These are phyloP conservation scores for Drechslerella coelobrocha DNA, from an alignment of 2,329 filamentous ascomycete genomes.

Conservation along the genomic window DNA sequence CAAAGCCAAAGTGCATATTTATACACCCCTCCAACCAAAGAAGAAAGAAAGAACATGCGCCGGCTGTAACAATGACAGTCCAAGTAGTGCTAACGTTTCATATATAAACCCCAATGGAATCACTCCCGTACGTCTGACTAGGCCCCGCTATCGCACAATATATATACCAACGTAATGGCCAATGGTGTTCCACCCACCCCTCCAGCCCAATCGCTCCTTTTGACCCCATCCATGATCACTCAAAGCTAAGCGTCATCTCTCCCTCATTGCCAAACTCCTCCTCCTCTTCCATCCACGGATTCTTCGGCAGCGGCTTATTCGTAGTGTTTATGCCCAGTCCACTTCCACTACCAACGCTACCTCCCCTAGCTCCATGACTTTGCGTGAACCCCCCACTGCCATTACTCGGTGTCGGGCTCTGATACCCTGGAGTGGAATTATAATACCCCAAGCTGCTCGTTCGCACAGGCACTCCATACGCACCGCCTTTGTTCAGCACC, in stretches of 20 bases:
- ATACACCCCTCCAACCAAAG: no score
- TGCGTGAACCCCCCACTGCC: slow-evolving; percentile 25
- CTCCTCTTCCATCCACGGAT: slow-evolving; percentile 76
- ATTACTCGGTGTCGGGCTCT: slow-evolving; percentile 32
- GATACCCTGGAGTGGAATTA: slow-evolving; percentile 25
- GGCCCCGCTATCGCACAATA: background rate
- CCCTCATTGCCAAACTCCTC: slow-evolving; percentile 74
- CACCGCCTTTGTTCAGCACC: slow-evolving; percentile 27
- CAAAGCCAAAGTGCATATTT: no score
- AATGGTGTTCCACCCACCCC: background rate
- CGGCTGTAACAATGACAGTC: no score
- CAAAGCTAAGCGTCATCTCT: slow-evolving; percentile 83
- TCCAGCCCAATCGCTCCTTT: no score
- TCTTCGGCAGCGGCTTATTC: slow-evolving; percentile 58
- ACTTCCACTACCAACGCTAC: slow-evolving; percentile 12
- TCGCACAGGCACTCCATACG: slow-evolving; percentile 23
- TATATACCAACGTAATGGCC: background rate
- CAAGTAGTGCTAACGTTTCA: no score
- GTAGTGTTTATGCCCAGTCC: slow-evolving; percentile 13
- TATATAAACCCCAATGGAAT: background rate
- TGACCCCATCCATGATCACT: slow-evolving; percentile 59
- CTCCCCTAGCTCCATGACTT: slow-evolving; percentile 9
- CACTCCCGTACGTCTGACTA: background rate
- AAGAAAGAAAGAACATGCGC: no score
- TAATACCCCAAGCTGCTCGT: slow-evolving; percentile 46